Conservation (phyloP, 2,329 filamentous ascomycete genomes). For the Blastomyces parvus region DNA sequence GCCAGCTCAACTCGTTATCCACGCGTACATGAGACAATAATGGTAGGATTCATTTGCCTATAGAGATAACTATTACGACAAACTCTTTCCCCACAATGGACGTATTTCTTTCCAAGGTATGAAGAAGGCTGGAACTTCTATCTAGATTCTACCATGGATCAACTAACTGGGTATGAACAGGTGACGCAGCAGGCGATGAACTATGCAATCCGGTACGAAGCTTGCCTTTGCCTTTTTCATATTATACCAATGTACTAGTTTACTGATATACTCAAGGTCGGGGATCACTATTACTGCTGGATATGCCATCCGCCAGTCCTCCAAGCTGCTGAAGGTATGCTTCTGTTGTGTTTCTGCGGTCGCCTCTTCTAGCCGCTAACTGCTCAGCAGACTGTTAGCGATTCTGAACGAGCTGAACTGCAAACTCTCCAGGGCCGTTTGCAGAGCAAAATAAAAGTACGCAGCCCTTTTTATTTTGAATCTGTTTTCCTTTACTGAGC, state of each 20-base stretch:
- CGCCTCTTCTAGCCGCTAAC: constrained; percentile 7
- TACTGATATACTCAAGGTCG: constrained; percentile 40
- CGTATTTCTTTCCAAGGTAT: constrained; percentile 51
- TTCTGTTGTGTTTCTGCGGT: constrained; percentile 6
- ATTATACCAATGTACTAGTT: background rate
- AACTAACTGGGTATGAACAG: constrained; percentile 26
- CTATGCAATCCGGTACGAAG: constrained; percentile 63
- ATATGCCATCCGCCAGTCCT: constrained; percentile 76
- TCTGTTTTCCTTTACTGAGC: background rate
- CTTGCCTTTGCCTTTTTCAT: background rate
- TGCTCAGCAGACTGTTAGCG: constrained; percentile 52
- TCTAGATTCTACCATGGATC: background rate
- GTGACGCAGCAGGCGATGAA: constrained; percentile 74
- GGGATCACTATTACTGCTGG: constrained; percentile 76
- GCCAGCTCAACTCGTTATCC: background rate
- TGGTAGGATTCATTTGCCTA: background rate
- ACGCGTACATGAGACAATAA: background rate
- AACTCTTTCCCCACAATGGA: constrained; percentile 53
- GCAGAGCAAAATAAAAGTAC: constrained; percentile 73
- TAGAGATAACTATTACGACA: background rate
- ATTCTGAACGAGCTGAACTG: constrained; percentile 63
- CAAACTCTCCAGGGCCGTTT: constrained; percentile 61
- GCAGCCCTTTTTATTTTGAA: constrained; percentile 18
- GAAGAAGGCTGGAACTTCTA: constrained; percentile 5
- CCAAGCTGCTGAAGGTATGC: constrained; percentile 60